Evolutionary conservation across 2,329 filamentous ascomycete species (phyloP).

Genomic region (Cercospora sp.): DNA sequence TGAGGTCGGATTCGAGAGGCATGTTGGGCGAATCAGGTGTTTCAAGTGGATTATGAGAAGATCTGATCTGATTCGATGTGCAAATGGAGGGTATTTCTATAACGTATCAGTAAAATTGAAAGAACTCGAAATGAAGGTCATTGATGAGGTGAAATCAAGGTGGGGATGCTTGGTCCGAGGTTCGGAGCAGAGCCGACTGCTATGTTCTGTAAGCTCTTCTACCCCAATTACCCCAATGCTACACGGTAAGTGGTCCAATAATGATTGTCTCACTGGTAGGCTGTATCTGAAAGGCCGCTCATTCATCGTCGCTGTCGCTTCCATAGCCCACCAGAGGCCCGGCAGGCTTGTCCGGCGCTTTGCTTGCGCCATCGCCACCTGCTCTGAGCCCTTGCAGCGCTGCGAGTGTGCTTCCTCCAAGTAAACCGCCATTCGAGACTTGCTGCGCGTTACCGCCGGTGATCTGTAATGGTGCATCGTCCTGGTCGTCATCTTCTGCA

Average conservation of each 20-base stretch:
- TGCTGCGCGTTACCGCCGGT: slow-evolving; percentile 45
- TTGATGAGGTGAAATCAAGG: slow-evolving; percentile 1
- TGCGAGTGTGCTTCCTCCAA: slow-evolving; percentile 79
- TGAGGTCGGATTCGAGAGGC: slow-evolving; percentile 31
- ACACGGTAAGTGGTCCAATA: not conserved
- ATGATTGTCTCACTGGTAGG: not conserved
- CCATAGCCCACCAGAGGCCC: slow-evolving; percentile 86
- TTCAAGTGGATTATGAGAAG: not conserved
- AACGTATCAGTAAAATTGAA: not conserved
- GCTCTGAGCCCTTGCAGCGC: slow-evolving; percentile 64
- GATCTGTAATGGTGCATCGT: slow-evolving; percentile 43
- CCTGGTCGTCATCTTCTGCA: slow-evolving; percentile 40
- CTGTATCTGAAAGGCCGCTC: not conserved
- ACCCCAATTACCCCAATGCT: not conserved
- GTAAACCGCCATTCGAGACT: slow-evolving; percentile 61
- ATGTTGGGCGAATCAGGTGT: slow-evolving; percentile 14
- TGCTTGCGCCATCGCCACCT: slow-evolving; percentile 50
- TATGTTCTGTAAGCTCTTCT: not conserved
- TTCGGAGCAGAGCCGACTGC: slow-evolving; percentile 2
- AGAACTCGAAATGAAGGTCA: not conserved
- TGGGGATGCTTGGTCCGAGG: slow-evolving; percentile 1
- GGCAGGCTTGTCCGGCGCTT: slow-evolving; percentile 55
- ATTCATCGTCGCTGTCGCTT: slow-evolving; percentile 78
- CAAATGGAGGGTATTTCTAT: not conserved
- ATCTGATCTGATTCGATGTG: not conserved